A percentile compares a stretch with the other conserved stretches of the same genome.
Evolutionary conservation across 23 red algal genomes (phyloP).

Genomic region (Gracilaria caudata): DNA sequence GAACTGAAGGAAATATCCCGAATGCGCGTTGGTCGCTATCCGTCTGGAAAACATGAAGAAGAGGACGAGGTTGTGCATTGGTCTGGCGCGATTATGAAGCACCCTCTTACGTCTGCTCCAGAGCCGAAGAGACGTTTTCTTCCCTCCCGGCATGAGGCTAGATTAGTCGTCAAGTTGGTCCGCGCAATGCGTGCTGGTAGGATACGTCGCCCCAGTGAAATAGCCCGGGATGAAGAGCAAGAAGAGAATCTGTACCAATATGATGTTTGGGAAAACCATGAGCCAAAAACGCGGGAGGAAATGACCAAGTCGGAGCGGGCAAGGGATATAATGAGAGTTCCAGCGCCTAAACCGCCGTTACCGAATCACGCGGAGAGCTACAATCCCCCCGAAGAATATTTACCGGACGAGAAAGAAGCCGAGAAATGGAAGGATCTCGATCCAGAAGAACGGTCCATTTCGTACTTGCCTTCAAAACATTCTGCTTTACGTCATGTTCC

Average conservation of each 20-base stretch:
- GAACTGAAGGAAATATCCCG: slow-evolving; percentile 79
- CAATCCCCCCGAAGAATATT: slow-evolving; percentile 86
- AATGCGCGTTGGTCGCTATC: slow-evolving; percentile 68
- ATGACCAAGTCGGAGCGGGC: slow-evolving; percentile 67
- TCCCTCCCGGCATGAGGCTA: slow-evolving; percentile 88
- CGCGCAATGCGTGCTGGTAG: slow-evolving; percentile 74
- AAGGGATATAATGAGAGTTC: slow-evolving; percentile 46
- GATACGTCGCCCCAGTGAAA: slow-evolving; percentile 51
- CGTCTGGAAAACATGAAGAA: slow-evolving; percentile 20
- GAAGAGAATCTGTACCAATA: slow-evolving; percentile 65
- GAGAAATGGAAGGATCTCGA: slow-evolving; percentile 46
- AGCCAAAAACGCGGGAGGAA: slow-evolving; percentile 41
- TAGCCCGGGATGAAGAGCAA: slow-evolving; percentile 12
- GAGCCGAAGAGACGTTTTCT: slow-evolving; percentile 87
- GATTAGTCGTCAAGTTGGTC: slow-evolving; percentile 76
- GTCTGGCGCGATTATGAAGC: slow-evolving; percentile 63
- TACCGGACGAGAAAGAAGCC: slow-evolving; percentile 68
- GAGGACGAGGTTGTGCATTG: slow-evolving; percentile 86
- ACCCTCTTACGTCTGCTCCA: slow-evolving; percentile 68
- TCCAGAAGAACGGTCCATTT: slow-evolving; percentile 65
- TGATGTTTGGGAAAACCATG: slow-evolving; percentile 78
- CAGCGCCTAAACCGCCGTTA: slow-evolving; percentile 82
- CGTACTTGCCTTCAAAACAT: slow-evolving; percentile 76
- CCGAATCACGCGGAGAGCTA: slow-evolving; percentile 94
- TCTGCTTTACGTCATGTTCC: slow-evolving; percentile 86